A percentile compares a stretch with the other conserved stretches of the same genome.
Conservation (phyloP, 2,329 filamentous ascomycete species). For the Stemphylium beticola region DNA sequence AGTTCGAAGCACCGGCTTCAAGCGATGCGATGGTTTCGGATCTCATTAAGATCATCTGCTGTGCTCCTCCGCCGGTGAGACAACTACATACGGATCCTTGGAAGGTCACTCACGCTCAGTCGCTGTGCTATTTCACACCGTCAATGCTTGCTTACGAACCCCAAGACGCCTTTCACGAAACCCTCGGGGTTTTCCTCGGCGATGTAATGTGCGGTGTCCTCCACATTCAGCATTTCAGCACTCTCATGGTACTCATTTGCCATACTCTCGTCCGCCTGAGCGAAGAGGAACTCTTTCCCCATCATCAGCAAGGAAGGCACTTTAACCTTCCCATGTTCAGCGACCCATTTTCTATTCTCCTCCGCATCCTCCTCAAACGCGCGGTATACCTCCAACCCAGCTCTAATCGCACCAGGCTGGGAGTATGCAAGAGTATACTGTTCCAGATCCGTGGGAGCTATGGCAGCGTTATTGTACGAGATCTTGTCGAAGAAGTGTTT, state of each 20-base stretch:
- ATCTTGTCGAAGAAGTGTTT: slow-evolving; percentile 19
- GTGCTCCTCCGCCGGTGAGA: too few species aligned
- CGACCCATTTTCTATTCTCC: background rate
- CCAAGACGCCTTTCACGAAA: background rate
- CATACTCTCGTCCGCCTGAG: background rate
- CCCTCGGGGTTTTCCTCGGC: background rate
- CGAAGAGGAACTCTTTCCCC: background rate
- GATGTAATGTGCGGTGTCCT: background rate
- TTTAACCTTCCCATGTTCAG: background rate
- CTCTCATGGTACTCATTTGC: slow-evolving; percentile 1
- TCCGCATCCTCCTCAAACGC: slow-evolving; percentile 6
- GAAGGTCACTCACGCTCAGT: too few species aligned
- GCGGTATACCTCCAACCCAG: background rate
- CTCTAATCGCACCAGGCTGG: slow-evolving; percentile 5
- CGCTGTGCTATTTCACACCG: background rate
- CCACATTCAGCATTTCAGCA: background rate
- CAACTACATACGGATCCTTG: too few species aligned
- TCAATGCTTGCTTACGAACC: background rate
- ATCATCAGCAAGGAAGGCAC: background rate
- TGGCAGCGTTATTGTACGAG: slow-evolving; percentile 8
- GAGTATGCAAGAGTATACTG: background rate
- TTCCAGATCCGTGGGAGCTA: slow-evolving; percentile 1
- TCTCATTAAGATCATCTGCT: too few species aligned
- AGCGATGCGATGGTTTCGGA: too few species aligned
- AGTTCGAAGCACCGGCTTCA: too few species aligned